These are phyloP conservation scores for Oleoguttula mirabilis DNA, from an alignment of 495 filamentous ascomycete species.

Conservation along the genomic window DNA sequence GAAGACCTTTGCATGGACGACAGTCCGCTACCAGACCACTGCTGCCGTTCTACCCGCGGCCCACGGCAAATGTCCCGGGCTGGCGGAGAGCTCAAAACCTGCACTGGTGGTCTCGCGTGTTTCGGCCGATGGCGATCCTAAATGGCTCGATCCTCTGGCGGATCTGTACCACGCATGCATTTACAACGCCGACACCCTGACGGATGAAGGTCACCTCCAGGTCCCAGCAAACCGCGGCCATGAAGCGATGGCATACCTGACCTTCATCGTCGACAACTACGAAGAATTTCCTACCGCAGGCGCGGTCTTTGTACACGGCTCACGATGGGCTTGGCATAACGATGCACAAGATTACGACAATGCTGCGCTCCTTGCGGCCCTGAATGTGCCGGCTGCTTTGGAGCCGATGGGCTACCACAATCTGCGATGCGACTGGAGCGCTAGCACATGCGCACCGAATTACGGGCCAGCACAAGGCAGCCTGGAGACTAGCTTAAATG, in stretches of 20 bases:
- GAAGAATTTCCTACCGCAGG: constrained; percentile 19
- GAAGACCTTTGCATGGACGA: constrained; percentile 1
- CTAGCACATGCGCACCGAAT: background rate
- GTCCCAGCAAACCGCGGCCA: constrained; percentile 7
- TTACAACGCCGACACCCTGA: background rate
- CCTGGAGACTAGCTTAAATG: constrained; percentile 27
- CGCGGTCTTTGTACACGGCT: constrained; percentile 37
- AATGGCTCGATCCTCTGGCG: constrained; percentile 29
- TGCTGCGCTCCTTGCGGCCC: constrained; percentile 25
- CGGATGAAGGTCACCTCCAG: constrained; percentile 11
- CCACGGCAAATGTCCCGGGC: background rate
- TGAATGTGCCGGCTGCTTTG: constrained; percentile 30
- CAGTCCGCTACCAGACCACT: constrained; percentile 4
- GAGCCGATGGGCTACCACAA: constrained; percentile 34
- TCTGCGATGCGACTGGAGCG: constrained; percentile 37
- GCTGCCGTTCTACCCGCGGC: background rate
- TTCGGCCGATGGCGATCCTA: background rate
- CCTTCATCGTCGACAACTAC: constrained; percentile 12
- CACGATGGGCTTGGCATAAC: constrained; percentile 37
- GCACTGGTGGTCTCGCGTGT: background rate
- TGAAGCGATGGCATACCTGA: constrained; percentile 9
- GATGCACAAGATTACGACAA: constrained; percentile 35
- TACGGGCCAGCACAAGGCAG: background rate
- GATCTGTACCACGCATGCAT: constrained; percentile 34
- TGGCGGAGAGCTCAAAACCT: background rate